Percentiles rank a stretch among this genome's conserved stretches.
Evolutionary conservation across 2,329 filamentous ascomycete species (phyloP).

Genomic region (Clarireedia monteithiana): DNA sequence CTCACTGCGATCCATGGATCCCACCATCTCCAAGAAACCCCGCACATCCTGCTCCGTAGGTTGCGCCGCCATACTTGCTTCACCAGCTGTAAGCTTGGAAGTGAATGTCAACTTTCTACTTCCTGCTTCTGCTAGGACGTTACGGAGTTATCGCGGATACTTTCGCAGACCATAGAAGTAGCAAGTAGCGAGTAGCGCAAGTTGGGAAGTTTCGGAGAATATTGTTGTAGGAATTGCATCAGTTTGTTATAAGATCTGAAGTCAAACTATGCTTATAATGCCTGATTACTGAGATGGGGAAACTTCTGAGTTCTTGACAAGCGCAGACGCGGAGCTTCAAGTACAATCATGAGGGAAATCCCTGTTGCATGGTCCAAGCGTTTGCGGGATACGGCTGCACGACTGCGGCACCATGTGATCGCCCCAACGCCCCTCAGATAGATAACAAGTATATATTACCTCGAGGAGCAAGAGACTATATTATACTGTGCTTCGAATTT

Average conservation of each 20-base stretch:
- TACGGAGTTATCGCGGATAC: background rate
- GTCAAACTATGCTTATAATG: background rate
- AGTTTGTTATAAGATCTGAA: background rate
- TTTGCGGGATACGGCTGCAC: background rate
- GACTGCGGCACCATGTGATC: background rate
- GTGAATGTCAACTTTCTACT: background rate
- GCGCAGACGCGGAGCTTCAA: background rate
- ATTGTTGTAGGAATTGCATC: background rate
- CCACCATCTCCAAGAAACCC: slow-evolving; percentile 4
- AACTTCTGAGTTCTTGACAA: background rate
- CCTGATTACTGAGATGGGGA: background rate
- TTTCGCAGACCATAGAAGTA: background rate
- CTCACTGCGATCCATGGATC: slow-evolving; percentile 4
- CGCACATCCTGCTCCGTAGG: slow-evolving; percentile 8
- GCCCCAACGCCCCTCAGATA: background rate
- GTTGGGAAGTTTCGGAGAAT: background rate
- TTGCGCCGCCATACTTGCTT: slow-evolving; percentile 2
- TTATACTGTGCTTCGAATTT: too few relatives aligned
- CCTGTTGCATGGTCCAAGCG: background rate
- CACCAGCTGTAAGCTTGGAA: background rate
- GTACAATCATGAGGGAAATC: background rate
- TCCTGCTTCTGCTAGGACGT: background rate
- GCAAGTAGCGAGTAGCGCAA: background rate
- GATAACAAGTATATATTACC: background rate
- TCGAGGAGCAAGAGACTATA: too few relatives aligned